Evolutionary conservation across 768 basidiomycete genomes (phyloP), one percentile per base, ranked within the genome.

Genomic region (Amanita exitialis): DNA sequence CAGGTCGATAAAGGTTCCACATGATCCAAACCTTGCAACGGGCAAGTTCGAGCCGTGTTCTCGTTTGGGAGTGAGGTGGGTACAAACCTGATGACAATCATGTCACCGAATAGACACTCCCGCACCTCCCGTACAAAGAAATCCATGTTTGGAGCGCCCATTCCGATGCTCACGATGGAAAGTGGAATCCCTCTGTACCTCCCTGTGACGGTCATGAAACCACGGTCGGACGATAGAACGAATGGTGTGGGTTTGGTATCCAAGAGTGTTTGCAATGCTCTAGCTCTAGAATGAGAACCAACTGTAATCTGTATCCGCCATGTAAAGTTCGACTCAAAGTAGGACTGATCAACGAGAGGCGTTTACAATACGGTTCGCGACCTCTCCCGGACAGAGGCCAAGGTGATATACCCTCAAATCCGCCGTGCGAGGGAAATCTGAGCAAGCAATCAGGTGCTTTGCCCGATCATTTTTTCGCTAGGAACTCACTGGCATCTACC

Each of bases 41-140:
- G 50, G 44, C 41, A 16, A 13, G 13, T 20, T 15, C 20, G 23
- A 21, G 25, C 13, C n/a, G 35, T 5, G 23, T 16, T 16, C 23
- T 48, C 36, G 25, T 13, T 34, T 8, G 21, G 21, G 18, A 21
- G n/a, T 1, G 3, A 16, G n/a, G 21, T 13, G 1, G 5, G 36
- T 23, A 10, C 30, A 48, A 63, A 76, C 76, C 77, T 74, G 58
- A 79, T 63, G 43, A 78, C 64, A 52, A 63, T 62, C 69, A 79
- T 70, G 61, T 79, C 77, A 13, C 88, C 88, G 53, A 64, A 71
- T 35, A 88, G 63, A 57, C 82, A 82, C 64, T 90, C 89, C 54
- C 87, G 74, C 21, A 76, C 79, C 66, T 91, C 88, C 55, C 88
- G 78, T 18, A 91, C 77, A 62, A 90, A 88, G 66, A 90, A 91